phyloP scores from a whole-genome alignment of 345 rosid species.

The Euphorbia lathyris region DNA sequence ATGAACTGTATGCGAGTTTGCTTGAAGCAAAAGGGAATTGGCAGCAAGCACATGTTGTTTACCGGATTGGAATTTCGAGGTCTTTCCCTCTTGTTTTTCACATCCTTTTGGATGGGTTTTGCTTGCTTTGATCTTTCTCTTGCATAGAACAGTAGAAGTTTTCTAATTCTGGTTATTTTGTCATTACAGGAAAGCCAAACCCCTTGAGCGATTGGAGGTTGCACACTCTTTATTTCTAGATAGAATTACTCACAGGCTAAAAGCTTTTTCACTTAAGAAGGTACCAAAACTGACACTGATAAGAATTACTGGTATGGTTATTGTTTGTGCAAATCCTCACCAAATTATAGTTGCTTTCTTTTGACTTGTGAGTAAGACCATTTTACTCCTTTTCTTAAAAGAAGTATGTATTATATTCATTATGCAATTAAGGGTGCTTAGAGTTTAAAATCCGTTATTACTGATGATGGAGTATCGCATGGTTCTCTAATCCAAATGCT shows the following conservation, averaged over 20 bases:
- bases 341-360: neutral
- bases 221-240: slow-evolving; percentile 56
- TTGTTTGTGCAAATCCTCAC: neutral
- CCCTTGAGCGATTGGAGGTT: slow-evolving; percentile 58
- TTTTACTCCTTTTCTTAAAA: neutral
- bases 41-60: slow-evolving; percentile 57
- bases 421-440: no score
- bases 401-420: no score
- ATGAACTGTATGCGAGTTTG: slow-evolving; percentile 72
- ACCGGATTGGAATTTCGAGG: slow-evolving; percentile 75
- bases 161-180: slow-evolving; percentile 8
- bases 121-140: neutral
- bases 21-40: slow-evolving; percentile 78
- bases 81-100: slow-evolving; percentile 13
- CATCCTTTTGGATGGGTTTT: neutral
- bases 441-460: no score
- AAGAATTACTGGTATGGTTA: no score
- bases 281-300: slow-evolving; percentile 30
- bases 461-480: neutral
- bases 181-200: slow-evolving; percentile 56
- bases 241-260: slow-evolving; percentile 58
- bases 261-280: slow-evolving; percentile 44
- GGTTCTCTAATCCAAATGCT: neutral
- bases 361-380: neutral
- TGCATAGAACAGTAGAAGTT: neutral